phyloP scores from a whole-genome alignment of 2,329 filamentous ascomycete genomes.

The Ciborinia camelliae region DNA sequence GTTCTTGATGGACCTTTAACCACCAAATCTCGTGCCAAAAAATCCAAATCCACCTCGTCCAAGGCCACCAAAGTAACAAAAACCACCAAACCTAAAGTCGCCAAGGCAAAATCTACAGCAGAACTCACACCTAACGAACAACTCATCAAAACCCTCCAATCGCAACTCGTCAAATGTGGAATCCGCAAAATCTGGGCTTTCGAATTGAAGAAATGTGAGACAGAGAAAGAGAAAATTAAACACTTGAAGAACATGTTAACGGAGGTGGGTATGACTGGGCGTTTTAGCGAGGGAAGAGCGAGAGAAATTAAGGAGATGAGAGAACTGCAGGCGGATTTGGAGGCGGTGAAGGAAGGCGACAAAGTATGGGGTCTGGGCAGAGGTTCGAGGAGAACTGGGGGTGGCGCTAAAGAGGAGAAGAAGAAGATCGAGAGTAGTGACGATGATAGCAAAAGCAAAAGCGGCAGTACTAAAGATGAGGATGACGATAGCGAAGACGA shows the following conservation, averaged over 20 bases:
- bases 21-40: slow-evolving; percentile 15
- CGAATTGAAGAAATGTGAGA: slow-evolving; percentile 71
- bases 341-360: slow-evolving; percentile 79
- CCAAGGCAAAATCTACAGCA: slow-evolving; percentile 42
- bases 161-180: slow-evolving; percentile 84
- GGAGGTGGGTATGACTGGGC: slow-evolving; percentile 82
- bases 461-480: slow-evolving; percentile 19
- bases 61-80: slow-evolving; percentile 35
- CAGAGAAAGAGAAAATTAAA: slow-evolving; percentile 76
- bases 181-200: slow-evolving; percentile 88
- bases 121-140: slow-evolving; percentile 60
- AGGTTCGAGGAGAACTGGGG: slow-evolving; percentile 38
- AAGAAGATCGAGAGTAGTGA: slow-evolving; percentile 35
- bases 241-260: slow-evolving; percentile 76
- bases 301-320: slow-evolving; percentile 81
- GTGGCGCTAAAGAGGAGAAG: slow-evolving; percentile 27
- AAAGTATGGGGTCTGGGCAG: slow-evolving; percentile 65
- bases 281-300: slow-evolving; percentile 82
- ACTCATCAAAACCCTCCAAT: slow-evolving; percentile 85
- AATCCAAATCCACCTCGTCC: slow-evolving; percentile 47
- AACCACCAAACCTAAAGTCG: slow-evolving; percentile 34
- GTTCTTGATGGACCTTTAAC: slow-evolving; percentile 61
- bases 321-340: slow-evolving; percentile 79
- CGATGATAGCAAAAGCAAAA: slow-evolving; percentile 20
- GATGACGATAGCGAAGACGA: slow-evolving; percentile 35